These are phyloP conservation scores for Elymus sibiricus DNA, from an alignment of 176 grass and related monocot species.

Conservation along the genomic window DNA sequence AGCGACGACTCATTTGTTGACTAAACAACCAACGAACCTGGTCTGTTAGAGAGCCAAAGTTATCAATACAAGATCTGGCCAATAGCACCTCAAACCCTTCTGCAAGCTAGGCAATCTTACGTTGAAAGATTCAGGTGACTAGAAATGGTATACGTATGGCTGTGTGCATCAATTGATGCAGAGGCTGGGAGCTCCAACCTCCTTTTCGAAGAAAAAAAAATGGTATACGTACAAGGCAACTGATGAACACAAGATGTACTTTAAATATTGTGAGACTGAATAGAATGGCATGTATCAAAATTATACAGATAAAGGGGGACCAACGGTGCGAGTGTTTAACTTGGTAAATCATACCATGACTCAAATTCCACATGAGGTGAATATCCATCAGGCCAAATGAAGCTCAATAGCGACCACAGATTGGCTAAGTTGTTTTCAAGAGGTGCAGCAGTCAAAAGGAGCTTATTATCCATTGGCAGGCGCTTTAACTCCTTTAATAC, in stretches of 20 bases:
- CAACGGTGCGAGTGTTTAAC: neutral
- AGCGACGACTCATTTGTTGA: too few relatives aligned
- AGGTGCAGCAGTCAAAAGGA: constrained; percentile 83
- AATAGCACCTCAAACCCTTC: neutral
- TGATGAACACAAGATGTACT: neutral
- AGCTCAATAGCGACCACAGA: constrained; percentile 87
- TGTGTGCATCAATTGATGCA: too few relatives aligned
- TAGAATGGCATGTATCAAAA: neutral
- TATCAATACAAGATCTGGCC: neutral
- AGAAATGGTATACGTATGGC: too few relatives aligned
- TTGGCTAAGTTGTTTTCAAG: constrained; percentile 83
- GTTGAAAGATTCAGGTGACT: too few relatives aligned
- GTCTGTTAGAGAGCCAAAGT: neutral
- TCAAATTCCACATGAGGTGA: constrained; percentile 84
- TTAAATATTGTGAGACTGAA: neutral
- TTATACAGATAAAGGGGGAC: neutral
- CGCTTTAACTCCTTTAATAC: constrained; percentile 61
- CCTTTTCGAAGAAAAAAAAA: too few relatives aligned
- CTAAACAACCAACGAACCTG: too few relatives aligned
- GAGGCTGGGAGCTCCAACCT: too few relatives aligned
- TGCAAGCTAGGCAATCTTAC: neutral
- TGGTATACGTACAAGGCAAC: neutral
- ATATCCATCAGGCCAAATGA: constrained; percentile 81
- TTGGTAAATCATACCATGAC: constrained; percentile 61
- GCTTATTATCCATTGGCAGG: constrained; percentile 73